A percentile compares a stretch with the other conserved stretches of the same genome.
Conservation (phyloP, 2,329 filamentous ascomycete genomes). For the Botrytis tulipae region DNA sequence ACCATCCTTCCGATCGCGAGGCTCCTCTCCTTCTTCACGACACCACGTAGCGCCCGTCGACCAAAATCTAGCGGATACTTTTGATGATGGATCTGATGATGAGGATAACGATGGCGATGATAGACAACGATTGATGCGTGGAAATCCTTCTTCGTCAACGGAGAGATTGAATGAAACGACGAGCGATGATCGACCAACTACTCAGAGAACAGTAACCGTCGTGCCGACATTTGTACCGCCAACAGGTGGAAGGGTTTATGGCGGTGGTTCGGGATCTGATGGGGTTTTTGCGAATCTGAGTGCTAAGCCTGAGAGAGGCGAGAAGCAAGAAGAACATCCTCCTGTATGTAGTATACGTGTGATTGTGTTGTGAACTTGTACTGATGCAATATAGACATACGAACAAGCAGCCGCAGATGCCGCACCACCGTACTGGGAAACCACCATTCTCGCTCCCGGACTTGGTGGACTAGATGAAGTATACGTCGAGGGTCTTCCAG, state of each 20-base stretch:
- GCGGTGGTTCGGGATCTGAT: slow-evolving; percentile 77
- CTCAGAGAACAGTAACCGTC: slow-evolving; percentile 33
- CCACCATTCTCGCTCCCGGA: slow-evolving; percentile 91
- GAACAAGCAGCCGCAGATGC: slow-evolving; percentile 97
- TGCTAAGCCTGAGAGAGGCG: slow-evolving; percentile 80
- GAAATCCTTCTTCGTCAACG: slow-evolving; percentile 43
- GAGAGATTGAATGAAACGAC: slow-evolving; percentile 29
- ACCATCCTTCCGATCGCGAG: slow-evolving; percentile 85
- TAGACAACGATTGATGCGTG: slow-evolving; percentile 80
- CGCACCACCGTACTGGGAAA: slow-evolving; percentile 98
- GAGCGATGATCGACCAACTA: slow-evolving; percentile 27
- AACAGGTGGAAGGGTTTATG: slow-evolving; percentile 54
- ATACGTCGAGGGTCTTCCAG: slow-evolving; percentile 93
- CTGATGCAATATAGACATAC: slow-evolving; percentile 65
- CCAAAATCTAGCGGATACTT: slow-evolving; percentile 85
- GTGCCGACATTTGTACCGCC: slow-evolving; percentile 34
- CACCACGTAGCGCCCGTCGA: slow-evolving; percentile 55
- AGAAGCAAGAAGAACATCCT: slow-evolving; percentile 83
- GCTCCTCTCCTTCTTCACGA: slow-evolving; percentile 62
- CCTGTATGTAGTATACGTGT: slow-evolving; percentile 70
- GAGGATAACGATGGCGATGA: slow-evolving; percentile 75
- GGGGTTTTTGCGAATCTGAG: slow-evolving; percentile 95
- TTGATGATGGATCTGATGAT: slow-evolving; percentile 74
- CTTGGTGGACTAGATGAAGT: slow-evolving; percentile 90
- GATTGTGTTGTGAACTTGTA: slow-evolving; percentile 15